Evolutionary conservation across 1,284 basidiomycete species (phyloP), one percentile per base, ranked within the genome.

Genomic region (Gomphus sp.): DNA sequence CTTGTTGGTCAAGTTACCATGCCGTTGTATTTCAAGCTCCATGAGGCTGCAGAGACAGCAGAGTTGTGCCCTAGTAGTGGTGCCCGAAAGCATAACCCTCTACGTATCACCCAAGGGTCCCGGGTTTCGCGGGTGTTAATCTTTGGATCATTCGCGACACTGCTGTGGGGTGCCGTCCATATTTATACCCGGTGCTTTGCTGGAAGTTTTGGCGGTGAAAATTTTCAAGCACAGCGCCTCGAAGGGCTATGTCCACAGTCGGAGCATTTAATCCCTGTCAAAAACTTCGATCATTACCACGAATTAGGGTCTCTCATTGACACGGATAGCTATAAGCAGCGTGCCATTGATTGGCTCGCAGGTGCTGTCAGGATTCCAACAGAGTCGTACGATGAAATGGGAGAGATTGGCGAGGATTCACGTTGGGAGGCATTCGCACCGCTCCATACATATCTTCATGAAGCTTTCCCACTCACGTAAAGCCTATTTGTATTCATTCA

Each of bases 381-480:
- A 37, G 72, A 74, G 64, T 73, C 67, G 5, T 76, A 69, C 58
- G 77, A 80, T 61, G 63, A 62, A 49, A 77, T 80, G 72, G 76
- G 71, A 10, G 72, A 73, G 3, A 70, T 80, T 33, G 80, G 75
- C 7, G 67, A 73, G 52, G 81, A 84, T 64, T 67, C 73, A 1
- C 73, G 80, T n/a, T 82, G 80, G 80, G 72, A 78, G n/a, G 72
- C 69, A 4, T 79, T 81, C 60, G 71, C 63, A 0, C 69, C 72
- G 25, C 74, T 83, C 65, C 80, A 83, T 59, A 70, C 73, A 4
- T 80, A 80, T 60, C 72, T 84, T 6, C 61, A 66, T n/a, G 60
- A 61, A 5, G 69, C 72, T 2, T 83, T 81, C 64, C 80, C 81
- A 36, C 67, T 73, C 25, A 71, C 79, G 80, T 80, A 45, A 52